Evolutionary conservation across 768 basidiomycete genomes (phyloP), one percentile per base, ranked within the genome.

Genomic region (Termitomyces sp.): DNA sequence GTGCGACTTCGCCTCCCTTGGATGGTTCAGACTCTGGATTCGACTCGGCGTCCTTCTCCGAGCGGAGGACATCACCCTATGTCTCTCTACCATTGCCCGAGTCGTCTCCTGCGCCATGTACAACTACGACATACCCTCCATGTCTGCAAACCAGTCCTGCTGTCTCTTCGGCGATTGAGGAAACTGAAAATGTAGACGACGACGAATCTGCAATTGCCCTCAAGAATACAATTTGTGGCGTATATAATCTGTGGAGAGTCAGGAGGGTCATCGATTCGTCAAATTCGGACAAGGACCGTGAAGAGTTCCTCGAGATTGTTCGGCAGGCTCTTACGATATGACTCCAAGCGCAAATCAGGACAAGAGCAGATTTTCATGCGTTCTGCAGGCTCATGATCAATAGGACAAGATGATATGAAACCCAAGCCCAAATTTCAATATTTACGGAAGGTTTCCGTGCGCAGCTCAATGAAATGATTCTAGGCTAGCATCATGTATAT

Each of bases 241-340:
- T 89, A 41, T 87, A 81, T 66, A 71, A 67, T 30, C 74, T 88
- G 21, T 88, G 87, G 86, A 80, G 71, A 64, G 63, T 75, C 10
- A 70, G 75, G 30, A 71, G 67, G 53, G 28, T 58, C 2, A 21
- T 21, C 1, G 40, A 51, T 6, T 54, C 62, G 44, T 56, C 53
- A 1, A 55, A 50, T 31, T 55, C 44, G 6, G 64, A 61, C 3
- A 56, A 63, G 3, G 72, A 75, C 51, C 62, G 66, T 31, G 67
- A 71, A 30, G 35, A 70, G 49, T 81, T 81, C 61, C 60, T 79
- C 3, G 49, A 65, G 19, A 63, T 73, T 8, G 76, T 78, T 49
- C 70, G 66, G 15, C 65, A 68, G 54, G 70, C 70, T 41, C 61
- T 78, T 41, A 19, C 6, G n/a, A 19, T 31, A 9, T 35, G n/a